phyloP scores from a whole-genome alignment of 176 grass and related monocot genomes.

The Saccharum spontaneum region DNA sequence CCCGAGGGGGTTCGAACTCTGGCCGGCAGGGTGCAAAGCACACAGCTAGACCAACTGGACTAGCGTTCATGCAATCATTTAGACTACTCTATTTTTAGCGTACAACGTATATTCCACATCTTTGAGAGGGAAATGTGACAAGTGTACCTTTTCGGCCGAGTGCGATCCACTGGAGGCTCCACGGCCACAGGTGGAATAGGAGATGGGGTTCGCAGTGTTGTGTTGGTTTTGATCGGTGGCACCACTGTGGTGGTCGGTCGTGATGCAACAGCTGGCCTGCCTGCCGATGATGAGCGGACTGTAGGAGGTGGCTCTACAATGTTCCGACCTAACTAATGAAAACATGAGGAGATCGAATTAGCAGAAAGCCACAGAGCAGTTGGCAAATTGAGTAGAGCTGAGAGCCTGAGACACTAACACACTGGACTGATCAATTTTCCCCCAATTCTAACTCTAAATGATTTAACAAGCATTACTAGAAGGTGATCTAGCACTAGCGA shows the following conservation, averaged over 20 bases:
- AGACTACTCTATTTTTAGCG: slow-evolving; percentile 26
- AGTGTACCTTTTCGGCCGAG: slow-evolving; percentile 59
- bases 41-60: too few species aligned
- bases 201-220: slow-evolving; percentile 50
- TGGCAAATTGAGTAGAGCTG: slow-evolving; percentile 20
- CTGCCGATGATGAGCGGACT: slow-evolving; percentile 74
- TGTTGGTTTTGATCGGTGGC: slow-evolving; percentile 78
- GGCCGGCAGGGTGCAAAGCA: too few species aligned
- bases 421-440: not conserved
- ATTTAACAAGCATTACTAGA: slow-evolving; percentile 18
- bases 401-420: not conserved
- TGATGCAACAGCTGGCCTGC: slow-evolving; percentile 57
- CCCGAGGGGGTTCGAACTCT: too few species aligned
- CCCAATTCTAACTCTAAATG: not conserved
- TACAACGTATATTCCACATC: not conserved
- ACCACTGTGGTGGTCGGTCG: slow-evolving; percentile 67
- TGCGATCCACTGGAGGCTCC: slow-evolving; percentile 57
- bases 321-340: slow-evolving; percentile 98
- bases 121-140: slow-evolving; percentile 6
- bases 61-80: slow-evolving; percentile 19
- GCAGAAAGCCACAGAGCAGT: slow-evolving; percentile 25
- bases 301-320: slow-evolving; percentile 75
- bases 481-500: not conserved
- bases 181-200: slow-evolving; percentile 70
- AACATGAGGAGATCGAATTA: slow-evolving; percentile 59